Evolutionary conservation across 1,284 basidiomycete species (phyloP).

Genomic region (Ganoderma resinaceum): DNA sequence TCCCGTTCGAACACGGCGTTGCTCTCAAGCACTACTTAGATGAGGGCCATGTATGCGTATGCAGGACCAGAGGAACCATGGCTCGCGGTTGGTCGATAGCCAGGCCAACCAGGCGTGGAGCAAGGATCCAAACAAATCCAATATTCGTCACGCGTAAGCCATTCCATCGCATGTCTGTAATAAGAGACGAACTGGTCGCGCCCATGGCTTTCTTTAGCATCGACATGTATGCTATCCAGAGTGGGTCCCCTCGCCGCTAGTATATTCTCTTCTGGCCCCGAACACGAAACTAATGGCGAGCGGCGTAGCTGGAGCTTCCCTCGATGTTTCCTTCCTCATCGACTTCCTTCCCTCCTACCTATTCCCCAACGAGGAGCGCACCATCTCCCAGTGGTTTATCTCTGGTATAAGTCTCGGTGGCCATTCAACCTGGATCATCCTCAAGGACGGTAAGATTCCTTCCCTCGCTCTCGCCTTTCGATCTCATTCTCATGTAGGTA

Average conservation of each 20-base stretch:
- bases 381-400: conserved; percentile 72
- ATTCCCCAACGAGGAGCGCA: conserved; percentile 75
- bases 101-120: conserved; percentile 65
- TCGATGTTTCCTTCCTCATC: conserved; percentile 82
- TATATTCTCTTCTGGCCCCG: neutral
- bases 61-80: conserved; percentile 85
- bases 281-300: neutral
- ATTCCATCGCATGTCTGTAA: conserved; percentile 14
- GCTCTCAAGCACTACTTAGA: neutral
- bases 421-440: conserved; percentile 77
- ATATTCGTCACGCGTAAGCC: conserved; percentile 71
- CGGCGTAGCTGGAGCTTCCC: conserved; percentile 67
- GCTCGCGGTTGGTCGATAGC: conserved; percentile 57
- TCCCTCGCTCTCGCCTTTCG: conserved; percentile 7
- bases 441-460: conserved; percentile 57
- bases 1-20: neutral
- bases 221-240: conserved; percentile 79
- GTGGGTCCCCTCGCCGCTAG: conserved; percentile 44
- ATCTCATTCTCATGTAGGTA: neutral
- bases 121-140: conserved; percentile 48
- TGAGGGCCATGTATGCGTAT: neutral
- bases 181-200: neutral
- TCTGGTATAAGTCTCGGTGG: conserved; percentile 81
- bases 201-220: conserved; percentile 48
- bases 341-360: conserved; percentile 83